Evolutionary conservation across 768 basidiomycete species (phyloP).

Genomic region (Suillus occidentalis): DNA sequence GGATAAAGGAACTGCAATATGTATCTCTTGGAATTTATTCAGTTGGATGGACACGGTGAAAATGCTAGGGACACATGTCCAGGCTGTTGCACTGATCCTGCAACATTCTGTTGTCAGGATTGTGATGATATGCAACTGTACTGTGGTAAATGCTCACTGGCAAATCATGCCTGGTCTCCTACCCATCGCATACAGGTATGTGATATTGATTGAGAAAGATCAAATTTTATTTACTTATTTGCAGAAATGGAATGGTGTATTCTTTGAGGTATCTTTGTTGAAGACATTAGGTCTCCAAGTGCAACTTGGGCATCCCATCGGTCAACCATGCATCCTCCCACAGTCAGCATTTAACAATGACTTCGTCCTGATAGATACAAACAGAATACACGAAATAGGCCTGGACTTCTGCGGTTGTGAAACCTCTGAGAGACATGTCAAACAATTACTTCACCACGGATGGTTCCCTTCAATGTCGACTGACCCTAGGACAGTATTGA

Average conservation of each 20-base stretch:
- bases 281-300: not conserved
- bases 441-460: not conserved
- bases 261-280: not conserved
- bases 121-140: conserved; percentile 1
- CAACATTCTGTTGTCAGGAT: no score
- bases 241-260: no score
- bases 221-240: no score
- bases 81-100: not conserved
- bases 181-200: conserved; percentile 15
- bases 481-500: not conserved
- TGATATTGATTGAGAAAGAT: no score
- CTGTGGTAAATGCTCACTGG: conserved; percentile 12
- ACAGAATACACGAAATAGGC: not conserved
- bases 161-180: conserved; percentile 11
- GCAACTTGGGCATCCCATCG: not conserved
- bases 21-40: not conserved
- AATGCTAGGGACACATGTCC: not conserved
- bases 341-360: not conserved
- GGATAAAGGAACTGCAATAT: no score
- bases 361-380: not conserved
- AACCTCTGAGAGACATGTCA: not conserved
- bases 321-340: not conserved
- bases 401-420: not conserved
- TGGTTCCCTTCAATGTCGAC: not conserved
- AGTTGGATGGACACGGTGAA: not conserved